Conservation (phyloP, 352 stramenopile species). For the Pythium brachiatum region DNA sequence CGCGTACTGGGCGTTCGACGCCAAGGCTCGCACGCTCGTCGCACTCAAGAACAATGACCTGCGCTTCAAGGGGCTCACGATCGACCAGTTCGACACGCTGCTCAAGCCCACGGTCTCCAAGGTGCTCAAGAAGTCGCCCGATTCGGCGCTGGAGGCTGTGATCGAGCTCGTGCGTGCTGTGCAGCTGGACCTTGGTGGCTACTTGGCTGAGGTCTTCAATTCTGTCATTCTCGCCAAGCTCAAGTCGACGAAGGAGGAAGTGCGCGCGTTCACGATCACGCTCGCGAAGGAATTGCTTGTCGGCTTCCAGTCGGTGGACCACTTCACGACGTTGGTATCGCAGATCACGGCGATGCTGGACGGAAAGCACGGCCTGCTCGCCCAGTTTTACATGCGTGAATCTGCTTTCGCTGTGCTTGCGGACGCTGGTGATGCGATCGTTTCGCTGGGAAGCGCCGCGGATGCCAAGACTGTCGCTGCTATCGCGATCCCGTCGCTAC, state of each 20-base stretch:
- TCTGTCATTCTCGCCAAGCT: slow-evolving; percentile 71
- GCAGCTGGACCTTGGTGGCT: slow-evolving; percentile 64
- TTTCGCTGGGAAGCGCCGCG: slow-evolving; percentile 20
- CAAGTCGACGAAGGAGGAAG: slow-evolving; percentile 78
- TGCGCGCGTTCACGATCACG: slow-evolving; percentile 49
- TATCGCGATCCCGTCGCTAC: slow-evolving; percentile 45
- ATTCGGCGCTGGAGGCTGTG: slow-evolving; percentile 66
- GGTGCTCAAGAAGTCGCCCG: slow-evolving; percentile 81
- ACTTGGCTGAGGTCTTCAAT: slow-evolving; percentile 65
- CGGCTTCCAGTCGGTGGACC: slow-evolving; percentile 49
- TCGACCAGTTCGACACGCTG: slow-evolving; percentile 58
- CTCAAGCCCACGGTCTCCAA: slow-evolving; percentile 67
- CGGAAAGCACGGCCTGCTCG: slow-evolving; percentile 79
- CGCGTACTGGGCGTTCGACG: slow-evolving; percentile 75
- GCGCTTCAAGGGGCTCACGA: slow-evolving; percentile 54
- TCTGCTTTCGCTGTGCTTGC: slow-evolving; percentile 64
- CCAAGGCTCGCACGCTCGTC: slow-evolving; percentile 54
- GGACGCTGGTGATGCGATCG: slow-evolving; percentile 42
- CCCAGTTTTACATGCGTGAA: slow-evolving; percentile 88
- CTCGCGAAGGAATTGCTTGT: slow-evolving; percentile 47
- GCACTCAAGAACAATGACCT: slow-evolving; percentile 36
- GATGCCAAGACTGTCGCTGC: slow-evolving; percentile 46
- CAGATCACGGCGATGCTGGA: slow-evolving; percentile 64
- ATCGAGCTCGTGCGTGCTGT: slow-evolving; percentile 45
- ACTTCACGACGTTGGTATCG: slow-evolving; percentile 53